phyloP scores from a whole-genome alignment of 2,329 filamentous ascomycete genomes.

The Sporothrix inflata region DNA sequence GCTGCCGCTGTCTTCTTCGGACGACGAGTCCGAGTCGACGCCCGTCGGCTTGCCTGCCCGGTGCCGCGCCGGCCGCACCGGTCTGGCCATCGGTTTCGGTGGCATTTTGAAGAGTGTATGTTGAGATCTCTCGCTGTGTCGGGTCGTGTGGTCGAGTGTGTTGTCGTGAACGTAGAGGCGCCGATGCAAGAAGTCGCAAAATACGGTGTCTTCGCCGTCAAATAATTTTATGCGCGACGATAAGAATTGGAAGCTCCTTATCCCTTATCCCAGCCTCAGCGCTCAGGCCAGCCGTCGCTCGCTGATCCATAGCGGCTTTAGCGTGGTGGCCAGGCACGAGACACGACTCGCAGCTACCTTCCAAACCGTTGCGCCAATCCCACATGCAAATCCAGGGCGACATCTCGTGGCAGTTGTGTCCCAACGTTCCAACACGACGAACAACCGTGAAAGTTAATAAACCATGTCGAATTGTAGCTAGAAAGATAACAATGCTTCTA shows the following conservation, averaged over 20 bases:
- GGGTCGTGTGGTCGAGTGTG: neutral
- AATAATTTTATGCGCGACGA: neutral
- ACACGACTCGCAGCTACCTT: neutral
- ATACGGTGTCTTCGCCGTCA: neutral
- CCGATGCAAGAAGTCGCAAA: neutral
- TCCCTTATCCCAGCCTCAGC: neutral
- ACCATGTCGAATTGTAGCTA: too few species aligned
- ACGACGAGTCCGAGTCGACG: slow-evolving; percentile 53
- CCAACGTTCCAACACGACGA: neutral
- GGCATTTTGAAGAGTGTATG: slow-evolving; percentile 51
- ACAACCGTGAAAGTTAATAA: neutral
- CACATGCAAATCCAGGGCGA: neutral
- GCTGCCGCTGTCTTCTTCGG: slow-evolving; percentile 50
- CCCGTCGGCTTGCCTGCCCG: slow-evolving; percentile 78
- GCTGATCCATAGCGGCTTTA: neutral
- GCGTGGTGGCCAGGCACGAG: neutral
- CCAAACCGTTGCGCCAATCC: neutral
- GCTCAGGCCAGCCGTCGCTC: neutral
- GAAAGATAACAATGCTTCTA: too few species aligned
- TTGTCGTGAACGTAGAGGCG: neutral
- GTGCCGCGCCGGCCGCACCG: slow-evolving; percentile 76
- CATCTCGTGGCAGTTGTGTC: neutral
- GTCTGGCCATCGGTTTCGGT: slow-evolving; percentile 92
- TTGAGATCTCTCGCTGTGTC: neutral
- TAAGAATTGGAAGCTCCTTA: neutral